Base-by-base conservation (phyloP, 1,139 yeast genomes). In the Chernovozyma aurita region DNA sequence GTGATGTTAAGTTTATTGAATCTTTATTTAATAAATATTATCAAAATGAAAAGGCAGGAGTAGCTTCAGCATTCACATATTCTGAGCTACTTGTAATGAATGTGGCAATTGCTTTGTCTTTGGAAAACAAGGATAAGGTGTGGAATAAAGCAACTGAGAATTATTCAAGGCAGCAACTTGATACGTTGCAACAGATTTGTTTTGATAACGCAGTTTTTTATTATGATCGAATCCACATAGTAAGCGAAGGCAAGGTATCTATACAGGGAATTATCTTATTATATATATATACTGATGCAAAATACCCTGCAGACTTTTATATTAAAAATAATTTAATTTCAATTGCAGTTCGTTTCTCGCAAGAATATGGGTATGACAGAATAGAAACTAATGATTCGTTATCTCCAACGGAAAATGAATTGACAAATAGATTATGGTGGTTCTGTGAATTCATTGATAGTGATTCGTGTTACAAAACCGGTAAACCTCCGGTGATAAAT, bases 81-180 rank as follows among this genome's bases (percentile, higher is more conserved):
- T 54, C 68, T 1, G 69, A 65, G 36, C 48, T 61, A 22, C 48
- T 68, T 36, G 53, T 55, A 6, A 65, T 67, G 66, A 55, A 61
- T 7, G 46, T 57, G 18, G 52, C 59, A 1, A 42, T 68, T 16
- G 47, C 64, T 2, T 8, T 37, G 2, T 27, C 40, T 4, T 6
- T 37, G 3, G 32, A 28, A 20, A 39, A 37, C 18, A 28, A 30
- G n/a, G 26, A 4, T 11, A 16, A 24, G 34, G 31, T 28, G 30
- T 28, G 29, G 40, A 24, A 29, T 14, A 37, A 37, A 17, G 31
- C 18, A 12, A 33, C 40, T 11, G 40, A 37, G 22, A 20, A 25
- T 8, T 37, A 37, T 27, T 20, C 37, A 18, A 13, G 17, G 17
- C 37, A 24, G 18, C 34, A 37, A n/a, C 30, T 37, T 12, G 15